These are phyloP conservation scores for Apiospora sp. DNA, from an alignment of 2,329 filamentous ascomycete genomes.

Conservation along the genomic window DNA sequence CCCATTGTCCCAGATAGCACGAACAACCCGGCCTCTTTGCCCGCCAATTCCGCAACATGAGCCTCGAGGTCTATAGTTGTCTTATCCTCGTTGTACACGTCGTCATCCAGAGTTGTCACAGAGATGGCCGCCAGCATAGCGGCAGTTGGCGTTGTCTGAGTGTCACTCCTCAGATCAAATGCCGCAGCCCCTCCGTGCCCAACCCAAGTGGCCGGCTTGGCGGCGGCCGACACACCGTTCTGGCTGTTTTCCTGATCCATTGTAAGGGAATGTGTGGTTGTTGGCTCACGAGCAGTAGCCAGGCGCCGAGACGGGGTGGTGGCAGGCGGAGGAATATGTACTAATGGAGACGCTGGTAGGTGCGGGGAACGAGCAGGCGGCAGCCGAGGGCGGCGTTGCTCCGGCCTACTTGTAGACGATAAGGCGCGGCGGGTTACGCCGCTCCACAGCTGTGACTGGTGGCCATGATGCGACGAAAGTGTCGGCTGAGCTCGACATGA, in stretches of 20 bases:
- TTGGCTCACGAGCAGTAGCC: constrained; percentile 23
- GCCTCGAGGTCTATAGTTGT: constrained; percentile 73
- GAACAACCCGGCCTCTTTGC: constrained; percentile 72
- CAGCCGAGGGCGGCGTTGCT: constrained; percentile 19
- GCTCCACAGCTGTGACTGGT: constrained; percentile 1
- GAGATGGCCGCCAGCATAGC: constrained; percentile 77
- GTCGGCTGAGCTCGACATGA: not conserved
- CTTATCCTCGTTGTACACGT: constrained; percentile 76
- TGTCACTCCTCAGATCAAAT: constrained; percentile 60
- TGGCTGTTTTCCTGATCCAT: constrained; percentile 18
- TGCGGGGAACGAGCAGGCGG: constrained; percentile 11
- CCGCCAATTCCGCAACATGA: constrained; percentile 70
- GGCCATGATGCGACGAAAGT: not conserved
- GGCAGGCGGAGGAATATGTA: not conserved
- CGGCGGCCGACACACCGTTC: not conserved
- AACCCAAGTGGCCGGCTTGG: constrained; percentile 38
- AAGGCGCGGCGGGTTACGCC: not conserved
- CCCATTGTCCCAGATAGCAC: constrained; percentile 85
- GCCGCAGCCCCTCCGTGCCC: constrained; percentile 42
- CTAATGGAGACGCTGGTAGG: constrained; percentile 26
- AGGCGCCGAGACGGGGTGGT: constrained; percentile 22
- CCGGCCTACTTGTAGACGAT: constrained; percentile 16
- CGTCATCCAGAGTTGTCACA: constrained; percentile 75
- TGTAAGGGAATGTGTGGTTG: not conserved
- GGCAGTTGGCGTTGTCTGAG: constrained; percentile 72